Conservation (phyloP, 352 stramenopile species). For the Phytophthora uliginosa region DNA sequence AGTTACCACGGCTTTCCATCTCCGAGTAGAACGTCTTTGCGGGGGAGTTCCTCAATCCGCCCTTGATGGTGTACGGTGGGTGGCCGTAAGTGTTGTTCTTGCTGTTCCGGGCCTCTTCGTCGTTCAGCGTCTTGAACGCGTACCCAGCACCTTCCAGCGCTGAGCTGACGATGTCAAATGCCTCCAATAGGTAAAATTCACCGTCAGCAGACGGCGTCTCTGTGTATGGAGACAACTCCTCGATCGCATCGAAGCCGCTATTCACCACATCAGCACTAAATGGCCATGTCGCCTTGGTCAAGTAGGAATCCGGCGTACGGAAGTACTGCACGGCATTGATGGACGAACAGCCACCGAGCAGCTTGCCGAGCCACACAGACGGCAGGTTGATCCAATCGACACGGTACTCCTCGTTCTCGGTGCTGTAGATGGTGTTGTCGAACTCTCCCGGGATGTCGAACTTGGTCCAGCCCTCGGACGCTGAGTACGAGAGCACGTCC, state of each 20-base stretch:
- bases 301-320: slow-evolving; percentile 62
- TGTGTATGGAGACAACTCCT: slow-evolving; percentile 52
- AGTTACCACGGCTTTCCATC: slow-evolving; percentile 55
- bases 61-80: slow-evolving; percentile 62
- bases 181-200: slow-evolving; percentile 58
- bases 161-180: slow-evolving; percentile 53
- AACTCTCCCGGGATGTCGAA: slow-evolving; percentile 67
- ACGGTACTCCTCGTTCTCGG: slow-evolving; percentile 53
- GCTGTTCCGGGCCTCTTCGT: slow-evolving; percentile 48
- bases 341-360: slow-evolving; percentile 81
- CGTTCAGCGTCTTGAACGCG: slow-evolving; percentile 49
- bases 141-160: slow-evolving; percentile 46
- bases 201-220: slow-evolving; percentile 58
- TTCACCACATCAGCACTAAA: slow-evolving; percentile 67
- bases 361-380: slow-evolving; percentile 72
- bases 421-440: slow-evolving; percentile 58
- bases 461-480: slow-evolving; percentile 35
- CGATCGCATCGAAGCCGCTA: slow-evolving; percentile 58
- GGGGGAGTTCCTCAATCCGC: slow-evolving; percentile 55
- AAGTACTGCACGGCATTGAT: slow-evolving; percentile 88
- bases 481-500: slow-evolving; percentile 39
- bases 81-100: slow-evolving; percentile 63
- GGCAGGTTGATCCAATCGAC: slow-evolving; percentile 52
- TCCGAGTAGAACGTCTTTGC: slow-evolving; percentile 65
- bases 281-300: slow-evolving; percentile 49